Evolutionary conservation across 1,284 basidiomycete species (phyloP).

Genomic region (Phenoliferia sp.): DNA sequence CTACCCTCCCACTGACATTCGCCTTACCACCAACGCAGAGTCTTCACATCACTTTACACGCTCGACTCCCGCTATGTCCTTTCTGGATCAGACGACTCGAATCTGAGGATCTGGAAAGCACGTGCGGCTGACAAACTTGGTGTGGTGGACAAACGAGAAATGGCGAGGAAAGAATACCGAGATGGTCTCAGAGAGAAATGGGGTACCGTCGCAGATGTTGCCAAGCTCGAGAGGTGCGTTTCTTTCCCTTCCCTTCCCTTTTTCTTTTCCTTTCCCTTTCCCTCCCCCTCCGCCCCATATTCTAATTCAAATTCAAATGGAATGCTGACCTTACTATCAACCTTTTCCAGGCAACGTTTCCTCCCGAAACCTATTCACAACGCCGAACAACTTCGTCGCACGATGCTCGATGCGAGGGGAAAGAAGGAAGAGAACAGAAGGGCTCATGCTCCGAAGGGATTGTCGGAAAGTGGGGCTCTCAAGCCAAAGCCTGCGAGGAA

Average conservation of each 20-base stretch:
- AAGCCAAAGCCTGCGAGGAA: constrained; percentile 91
- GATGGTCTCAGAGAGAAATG: constrained; percentile 83
- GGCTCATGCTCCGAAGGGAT: constrained; percentile 58
- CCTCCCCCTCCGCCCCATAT: too few relatives aligned
- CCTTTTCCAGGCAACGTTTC: constrained; percentile 63
- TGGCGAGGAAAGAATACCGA: constrained; percentile 87
- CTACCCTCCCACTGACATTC: background rate
- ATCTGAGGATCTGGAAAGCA: constrained; percentile 94
- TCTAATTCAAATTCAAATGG: too few relatives aligned
- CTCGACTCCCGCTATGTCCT: constrained; percentile 89
- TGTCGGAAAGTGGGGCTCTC: constrained; percentile 65
- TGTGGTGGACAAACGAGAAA: constrained; percentile 83
- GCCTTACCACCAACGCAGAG: constrained; percentile 33
- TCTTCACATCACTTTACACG: constrained; percentile 59
- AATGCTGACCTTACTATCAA: background rate
- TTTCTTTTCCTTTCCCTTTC: too few relatives aligned
- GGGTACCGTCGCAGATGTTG: constrained; percentile 76
- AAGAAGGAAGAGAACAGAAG: constrained; percentile 91
- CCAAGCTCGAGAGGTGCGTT: constrained; percentile 69
- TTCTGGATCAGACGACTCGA: constrained; percentile 93
- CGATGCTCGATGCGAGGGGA: constrained; percentile 83
- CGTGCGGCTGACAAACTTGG: constrained; percentile 89
- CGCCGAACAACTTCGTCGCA: constrained; percentile 78
- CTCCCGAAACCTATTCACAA: constrained; percentile 86
- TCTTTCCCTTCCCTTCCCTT: constrained; percentile 11